Conservation (phyloP, 495 filamentous ascomycete species). For the Neurospora sp. region DNA sequence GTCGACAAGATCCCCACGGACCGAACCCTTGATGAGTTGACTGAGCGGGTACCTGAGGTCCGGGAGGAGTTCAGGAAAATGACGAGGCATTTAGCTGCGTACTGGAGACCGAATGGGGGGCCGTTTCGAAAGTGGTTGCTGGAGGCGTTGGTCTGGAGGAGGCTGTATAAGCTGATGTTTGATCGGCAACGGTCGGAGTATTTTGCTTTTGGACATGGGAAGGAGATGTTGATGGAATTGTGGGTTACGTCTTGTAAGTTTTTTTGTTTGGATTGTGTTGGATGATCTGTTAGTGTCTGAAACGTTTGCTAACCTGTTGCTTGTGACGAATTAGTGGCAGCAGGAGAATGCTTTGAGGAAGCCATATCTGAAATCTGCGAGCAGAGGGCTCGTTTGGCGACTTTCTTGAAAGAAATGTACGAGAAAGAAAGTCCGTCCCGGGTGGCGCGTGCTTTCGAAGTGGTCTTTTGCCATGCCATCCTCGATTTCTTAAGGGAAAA, state of each 20-base stretch:
- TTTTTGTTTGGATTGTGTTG: neutral
- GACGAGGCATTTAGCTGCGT: constrained; percentile 7
- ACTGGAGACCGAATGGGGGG: neutral
- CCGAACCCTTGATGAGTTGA: constrained; percentile 19
- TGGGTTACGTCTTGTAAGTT: neutral
- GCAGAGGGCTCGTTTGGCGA: neutral
- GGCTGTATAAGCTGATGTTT: neutral
- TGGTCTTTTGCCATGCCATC: neutral
- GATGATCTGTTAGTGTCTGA: neutral
- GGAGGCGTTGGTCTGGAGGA: neutral
- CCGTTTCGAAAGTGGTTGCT: neutral
- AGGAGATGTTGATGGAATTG: neutral
- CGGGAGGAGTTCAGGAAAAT: constrained; percentile 4
- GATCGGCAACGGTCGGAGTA: neutral
- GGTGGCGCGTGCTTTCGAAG: neutral
- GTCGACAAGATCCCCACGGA: neutral
- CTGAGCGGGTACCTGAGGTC: neutral
- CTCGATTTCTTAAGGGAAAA: neutral
- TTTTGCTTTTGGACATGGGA: neutral
- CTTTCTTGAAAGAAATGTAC: neutral
- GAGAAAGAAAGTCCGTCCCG: neutral
- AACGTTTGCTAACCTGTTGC: neutral
- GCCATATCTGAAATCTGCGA: neutral
- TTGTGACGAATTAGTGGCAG: neutral
- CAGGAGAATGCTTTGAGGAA: neutral